A percentile compares a stretch with the other conserved stretches of the same genome.
These are phyloP conservation scores for Glomus cerebriforme DNA, from an alignment of 192 early-diverging fungal species.

Conservation along the genomic window DNA sequence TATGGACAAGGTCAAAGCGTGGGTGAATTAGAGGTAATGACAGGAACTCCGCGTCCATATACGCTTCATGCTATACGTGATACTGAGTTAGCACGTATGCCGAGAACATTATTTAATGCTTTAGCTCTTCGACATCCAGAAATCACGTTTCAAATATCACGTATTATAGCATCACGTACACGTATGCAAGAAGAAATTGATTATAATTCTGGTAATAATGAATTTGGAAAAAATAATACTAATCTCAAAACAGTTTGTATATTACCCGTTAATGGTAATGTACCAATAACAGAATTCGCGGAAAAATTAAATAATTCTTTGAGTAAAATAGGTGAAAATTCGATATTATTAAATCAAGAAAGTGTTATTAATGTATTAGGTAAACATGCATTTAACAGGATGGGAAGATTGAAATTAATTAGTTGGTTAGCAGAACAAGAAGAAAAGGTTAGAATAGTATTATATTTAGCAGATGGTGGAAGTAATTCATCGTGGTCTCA, in stretches of 20 bases:
- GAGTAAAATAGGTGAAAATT: conserved; percentile 64
- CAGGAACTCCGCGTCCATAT: conserved; percentile 65
- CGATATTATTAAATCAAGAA: conserved; percentile 79
- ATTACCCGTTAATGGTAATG: conserved; percentile 78
- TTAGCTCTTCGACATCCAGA: conserved; percentile 86
- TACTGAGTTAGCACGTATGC: conserved; percentile 93
- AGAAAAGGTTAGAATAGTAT: conserved; percentile 79
- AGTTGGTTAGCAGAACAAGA: conserved; percentile 96
- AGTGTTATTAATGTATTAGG: conserved; percentile 82
- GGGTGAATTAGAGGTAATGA: conserved; percentile 92
- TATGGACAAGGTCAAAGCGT: conserved; percentile 95
- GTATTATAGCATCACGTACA: conserved; percentile 81
- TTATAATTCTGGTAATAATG: conserved; percentile 33
- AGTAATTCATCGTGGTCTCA: conserved; percentile 90
- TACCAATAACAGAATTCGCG: conserved; percentile 90
- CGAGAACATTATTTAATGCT: conserved; percentile 92
- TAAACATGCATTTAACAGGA: conserved; percentile 85
- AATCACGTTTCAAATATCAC: conserved; percentile 88
- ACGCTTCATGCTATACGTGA: conserved; percentile 98
- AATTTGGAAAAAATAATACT: conserved; percentile 78
- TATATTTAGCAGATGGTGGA: conserved; percentile 96
- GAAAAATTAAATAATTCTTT: conserved; percentile 76
- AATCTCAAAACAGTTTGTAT: conserved; percentile 96
- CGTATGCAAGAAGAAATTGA: conserved; percentile 45
- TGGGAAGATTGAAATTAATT: conserved; percentile 91